Evolutionary conservation across 202 grass and related monocot genomes (phyloP), one percentile per base, ranked within the genome.

Genomic region (Panicum virgatum): DNA sequence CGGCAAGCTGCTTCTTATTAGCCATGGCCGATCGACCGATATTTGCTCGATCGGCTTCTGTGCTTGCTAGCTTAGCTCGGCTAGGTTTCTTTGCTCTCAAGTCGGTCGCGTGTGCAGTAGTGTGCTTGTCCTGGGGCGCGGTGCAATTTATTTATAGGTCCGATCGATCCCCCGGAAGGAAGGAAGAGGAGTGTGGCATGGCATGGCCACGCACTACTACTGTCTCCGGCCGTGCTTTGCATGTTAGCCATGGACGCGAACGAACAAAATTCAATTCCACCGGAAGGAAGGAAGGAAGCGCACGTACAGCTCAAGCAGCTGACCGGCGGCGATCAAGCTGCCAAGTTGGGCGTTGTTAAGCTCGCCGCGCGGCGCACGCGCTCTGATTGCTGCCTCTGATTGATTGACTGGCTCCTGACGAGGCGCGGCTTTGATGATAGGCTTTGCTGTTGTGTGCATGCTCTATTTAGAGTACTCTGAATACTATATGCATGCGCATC

Each of bases 121-220:
- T n/a, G 44, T 40, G 39, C 39, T 40, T 40, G 44, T 44, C 3
- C 13, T 4, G 72, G 30, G 73, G 22, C n/a, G n/a, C n/a, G n/a
- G n/a, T 43, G 53, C 73, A 60, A 60, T 76, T 60, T 76, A 76
- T 76, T n/a, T n/a, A n/a, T n/a, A 76, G 53, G 7, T 43, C 53
- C 7, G n/a, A n/a, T n/a, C n/a, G n/a, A n/a, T n/a, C n/a, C n/a
- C n/a, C n/a, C n/a, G n/a, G n/a, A n/a, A 1, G 14, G n/a, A 6
- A 36, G 34, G 30, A 30, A 34, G 32, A 34, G 18, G 50, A 19
- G 27, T 34, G 45, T 51, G 67, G 19, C 9, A 9, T 18, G 44
- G n/a, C 2, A 9, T 34, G 32, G 30, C 3, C 62, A 3, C 37
- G n/a, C n/a, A n/a, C n/a, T n/a, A n/a, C n/a, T 7, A 47, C 13